Base-by-base conservation (phyloP, 75 land plant species). In the Picea glauca region DNA sequence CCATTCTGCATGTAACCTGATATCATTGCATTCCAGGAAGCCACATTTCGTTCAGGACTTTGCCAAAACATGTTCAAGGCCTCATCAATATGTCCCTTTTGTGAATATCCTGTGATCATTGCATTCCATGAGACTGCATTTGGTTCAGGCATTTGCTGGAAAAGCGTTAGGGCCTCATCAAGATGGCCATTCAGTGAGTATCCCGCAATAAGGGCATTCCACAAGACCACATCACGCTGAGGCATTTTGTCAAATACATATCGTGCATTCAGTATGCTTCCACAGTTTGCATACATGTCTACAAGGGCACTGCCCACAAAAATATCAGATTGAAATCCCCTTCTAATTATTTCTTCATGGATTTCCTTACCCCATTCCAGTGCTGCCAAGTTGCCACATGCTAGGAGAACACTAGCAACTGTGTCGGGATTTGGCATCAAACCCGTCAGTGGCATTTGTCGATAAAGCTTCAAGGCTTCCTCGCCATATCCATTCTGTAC, bases 131-230 rank as follows among this genome's bases (percentile, higher is more conserved):
- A 68, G 1, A 68, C 72, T 0, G 38, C 72, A 68, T 68, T 68
- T 38, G 46, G 72, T 32, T 68, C 50, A 17, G 72, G 72, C 93
- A 91, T 86, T 79, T 81, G 31, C 14, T 60, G 56, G 59, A 91
- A 88, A 78, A 88, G 23, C 20, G 72, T 60, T 17, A 91, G 77
- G 61, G 93, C 90, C 43, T 86, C 88, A 21, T 76, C 61, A 58
- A 79, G 72, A 32, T 58, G 76, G 35, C 85, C 87, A 18, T 62
- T 56, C 35, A 82, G 79, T 1, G 79, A 78, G 18, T 85, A 79
- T 59, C 93, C 90, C 64, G 78, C 72, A 87, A 91, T 84, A 88
- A 91, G 70, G 2, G 88, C 62, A 5, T 88, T 89, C 68, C 83
- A 84, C 13, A 85, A 70, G 17, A 87, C 93, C 79, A 80, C 86